Evolutionary conservation across 345 rosid genomes (phyloP).

Genomic region (Eucalyptus pauciflora): DNA sequence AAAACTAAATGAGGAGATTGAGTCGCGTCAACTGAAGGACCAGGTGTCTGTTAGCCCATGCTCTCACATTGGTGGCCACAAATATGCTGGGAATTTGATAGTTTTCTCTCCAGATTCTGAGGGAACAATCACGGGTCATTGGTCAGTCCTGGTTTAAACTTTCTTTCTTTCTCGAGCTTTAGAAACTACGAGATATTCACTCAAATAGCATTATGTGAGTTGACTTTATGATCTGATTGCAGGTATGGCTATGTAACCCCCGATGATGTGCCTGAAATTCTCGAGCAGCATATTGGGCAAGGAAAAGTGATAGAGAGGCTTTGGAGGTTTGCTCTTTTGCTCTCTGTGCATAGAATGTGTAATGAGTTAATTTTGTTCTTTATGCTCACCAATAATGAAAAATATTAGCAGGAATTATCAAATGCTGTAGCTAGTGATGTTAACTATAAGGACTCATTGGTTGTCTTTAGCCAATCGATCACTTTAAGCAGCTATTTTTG

Average conservation of each 20-base stretch:
- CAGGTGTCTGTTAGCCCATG: constrained; percentile 59
- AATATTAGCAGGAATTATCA: not conserved
- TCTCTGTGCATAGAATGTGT: not conserved
- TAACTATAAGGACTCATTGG: not conserved
- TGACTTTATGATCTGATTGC: constrained; percentile 1
- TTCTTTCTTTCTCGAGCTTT: not conserved
- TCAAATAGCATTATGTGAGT: not conserved
- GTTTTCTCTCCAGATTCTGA: constrained; percentile 53
- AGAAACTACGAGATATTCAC: not conserved
- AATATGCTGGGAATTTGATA: constrained; percentile 94
- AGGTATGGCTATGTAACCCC: constrained; percentile 99
- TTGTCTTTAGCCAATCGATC: not conserved
- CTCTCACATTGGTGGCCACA: constrained; percentile 94
- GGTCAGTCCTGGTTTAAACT: constrained; percentile 27
- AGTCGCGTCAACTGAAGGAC: constrained; percentile 44
- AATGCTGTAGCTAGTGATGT: not conserved
- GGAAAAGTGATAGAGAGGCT: constrained; percentile 62
- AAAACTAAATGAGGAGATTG: constrained; percentile 58
- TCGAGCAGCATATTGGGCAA: constrained; percentile 80
- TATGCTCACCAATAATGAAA: not conserved
- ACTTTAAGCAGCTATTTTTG: not conserved
- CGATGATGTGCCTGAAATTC: constrained; percentile 70
- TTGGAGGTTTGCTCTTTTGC: constrained; percentile 53
- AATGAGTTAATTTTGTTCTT: not conserved
- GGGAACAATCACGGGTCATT: constrained; percentile 63